Base-by-base conservation (phyloP, 768 basidiomycete species). In the Dacryopinax spathularia region DNA sequence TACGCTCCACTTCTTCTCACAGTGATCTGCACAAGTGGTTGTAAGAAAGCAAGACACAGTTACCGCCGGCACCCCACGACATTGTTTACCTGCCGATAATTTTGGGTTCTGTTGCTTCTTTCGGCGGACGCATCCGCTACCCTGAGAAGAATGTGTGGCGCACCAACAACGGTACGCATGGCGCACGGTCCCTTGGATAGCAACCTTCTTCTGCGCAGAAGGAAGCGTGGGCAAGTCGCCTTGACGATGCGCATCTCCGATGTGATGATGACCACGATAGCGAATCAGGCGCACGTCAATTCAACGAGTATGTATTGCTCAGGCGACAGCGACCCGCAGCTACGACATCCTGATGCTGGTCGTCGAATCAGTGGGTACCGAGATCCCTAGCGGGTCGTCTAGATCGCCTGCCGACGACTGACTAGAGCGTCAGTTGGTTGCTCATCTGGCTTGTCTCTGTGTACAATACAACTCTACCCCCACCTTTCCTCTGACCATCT, bases 181-280 rank as follows among this genome's bases (percentile, higher is more conserved):
- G 15, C 15, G 22, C 29, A 56, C n/a, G 48, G 29, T 10, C 48
- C 48, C 48, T 56, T 56, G 48, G 39, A 27, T 56, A 31, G 48
- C 48, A 56, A 56, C 48, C 48, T 56, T 25, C 48, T 56, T 56
- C 48, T 18, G 39, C 39, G 25, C 25, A 56, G 48, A 56, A 56
- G 5, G 29, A 56, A 56, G 48, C 3, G 18, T 18, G 39, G 7
- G 48, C 43, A 56, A 56, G 48, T 56, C 48, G 48, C 48, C 48
- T 56, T 56, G 48, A 56, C 48, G 48, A 56, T 56, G 25, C 6
- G 48, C 25, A 56, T 56, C 48, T 27, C 31, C 5, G 48, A 25
- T 56, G 18, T 56, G 15, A 29, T 56, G 48, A 56, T 56, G 48
- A 29, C 48, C 48, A 27, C 48, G 25, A 18, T n/a, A n/a, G n/a